Percentiles rank a stretch among this genome's conserved stretches.
Evolutionary conservation across 306 rosid species (phyloP).

Genomic region (Ochetophila trinervis): DNA sequence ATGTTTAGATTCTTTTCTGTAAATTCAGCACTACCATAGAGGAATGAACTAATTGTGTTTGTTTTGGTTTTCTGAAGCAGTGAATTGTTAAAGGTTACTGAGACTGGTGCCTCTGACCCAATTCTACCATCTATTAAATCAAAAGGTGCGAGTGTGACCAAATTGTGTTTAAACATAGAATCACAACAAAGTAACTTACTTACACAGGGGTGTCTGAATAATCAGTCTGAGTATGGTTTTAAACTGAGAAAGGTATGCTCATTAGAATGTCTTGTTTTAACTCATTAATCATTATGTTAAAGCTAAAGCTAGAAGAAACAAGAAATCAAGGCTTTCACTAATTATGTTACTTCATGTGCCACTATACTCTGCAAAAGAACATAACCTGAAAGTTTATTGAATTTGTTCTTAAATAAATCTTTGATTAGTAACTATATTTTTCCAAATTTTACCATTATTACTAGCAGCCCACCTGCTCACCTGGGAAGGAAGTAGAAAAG

Average conservation of each 20-base stretch:
- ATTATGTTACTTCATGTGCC: neutral
- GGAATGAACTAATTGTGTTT: conserved; percentile 15
- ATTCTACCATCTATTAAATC: conserved; percentile 32
- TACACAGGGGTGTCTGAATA: conserved; percentile 16
- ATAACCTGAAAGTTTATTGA: no score
- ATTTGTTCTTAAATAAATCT: no score
- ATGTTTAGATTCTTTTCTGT: conserved; percentile 7
- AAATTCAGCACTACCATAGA: conserved; percentile 4
- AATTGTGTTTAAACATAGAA: conserved; percentile 31
- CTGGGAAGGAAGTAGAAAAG: conserved; percentile 18
- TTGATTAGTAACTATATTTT: neutral
- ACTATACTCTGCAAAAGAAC: neutral
- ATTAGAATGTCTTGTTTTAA: conserved; percentile 4
- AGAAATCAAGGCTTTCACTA: neutral
- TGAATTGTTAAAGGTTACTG: conserved; percentile 36
- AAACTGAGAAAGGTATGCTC: conserved; percentile 31
- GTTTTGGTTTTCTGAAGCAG: conserved; percentile 29
- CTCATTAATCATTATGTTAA: conserved; percentile 1
- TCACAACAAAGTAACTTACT: conserved; percentile 28
- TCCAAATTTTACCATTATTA: neutral
- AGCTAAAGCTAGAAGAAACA: neutral
- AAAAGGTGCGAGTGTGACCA: conserved; percentile 28
- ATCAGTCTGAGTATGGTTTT: conserved; percentile 18
- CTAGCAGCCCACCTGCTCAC: conserved; percentile 31
- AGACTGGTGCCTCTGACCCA: conserved; percentile 30